Evolutionary conservation across 208 protist genomes (phyloP).

Genomic region (Trypanosoma lewisi): DNA sequence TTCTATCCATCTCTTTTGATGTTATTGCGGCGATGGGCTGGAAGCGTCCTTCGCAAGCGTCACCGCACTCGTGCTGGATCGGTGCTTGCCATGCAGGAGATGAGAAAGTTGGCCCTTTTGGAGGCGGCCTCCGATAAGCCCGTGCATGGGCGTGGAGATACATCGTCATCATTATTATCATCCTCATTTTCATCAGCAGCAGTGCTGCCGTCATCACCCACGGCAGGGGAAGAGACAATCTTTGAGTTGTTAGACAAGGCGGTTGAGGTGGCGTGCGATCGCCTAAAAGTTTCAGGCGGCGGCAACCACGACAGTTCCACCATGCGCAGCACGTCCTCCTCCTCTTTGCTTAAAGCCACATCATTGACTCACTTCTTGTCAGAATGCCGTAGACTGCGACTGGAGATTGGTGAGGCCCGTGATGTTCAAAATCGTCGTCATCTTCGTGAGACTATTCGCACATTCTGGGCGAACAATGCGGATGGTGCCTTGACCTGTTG

Average conservation of each 20-base stretch:
- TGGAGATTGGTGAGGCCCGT: conserved; percentile 33
- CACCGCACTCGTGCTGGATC: conserved; percentile 4
- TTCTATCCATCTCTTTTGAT: neutral
- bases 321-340: conserved; percentile 2
- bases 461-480: conserved; percentile 58
- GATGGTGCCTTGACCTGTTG: conserved; percentile 62
- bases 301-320: neutral
- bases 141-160: conserved; percentile 19
- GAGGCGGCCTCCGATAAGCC: conserved; percentile 21
- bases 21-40: conserved; percentile 14
- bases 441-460: conserved; percentile 35
- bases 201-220: no score
- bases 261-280: conserved; percentile 11
- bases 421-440: conserved; percentile 31
- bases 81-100: neutral
- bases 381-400: conserved; percentile 45
- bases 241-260: conserved; percentile 17
- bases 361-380: conserved; percentile 68
- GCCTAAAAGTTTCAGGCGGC: neutral
- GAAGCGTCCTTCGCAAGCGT: conserved; percentile 13
- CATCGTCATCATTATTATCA: conserved; percentile 28
- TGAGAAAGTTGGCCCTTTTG: conserved; percentile 25
- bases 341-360: neutral
- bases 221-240: conserved; percentile 18
- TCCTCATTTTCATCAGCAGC: conserved; percentile 34